Base-by-base conservation (phyloP, 441 rosid genomes). In the Jatropha multifida region DNA sequence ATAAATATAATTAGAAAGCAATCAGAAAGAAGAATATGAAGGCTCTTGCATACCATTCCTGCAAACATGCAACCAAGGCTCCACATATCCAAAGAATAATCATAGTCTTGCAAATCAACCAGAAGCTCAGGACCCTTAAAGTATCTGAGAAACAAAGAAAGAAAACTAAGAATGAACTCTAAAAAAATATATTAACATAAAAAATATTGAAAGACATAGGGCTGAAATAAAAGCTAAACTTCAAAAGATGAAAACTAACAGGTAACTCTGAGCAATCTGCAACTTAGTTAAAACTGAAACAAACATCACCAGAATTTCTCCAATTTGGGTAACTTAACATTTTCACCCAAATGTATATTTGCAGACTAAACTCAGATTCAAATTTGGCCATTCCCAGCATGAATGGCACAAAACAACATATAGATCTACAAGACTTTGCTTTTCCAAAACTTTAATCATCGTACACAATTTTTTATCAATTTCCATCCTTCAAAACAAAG, bases 61-160 rank as follows among this genome's bases (percentile, higher is more conserved):
- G 98, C 98, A 87, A 93, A 92, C 99, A 93, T 95, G 78, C 98
- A 93, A 38, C 98, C 98, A 62, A 93, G 97, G 86, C 99, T 95
- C 99, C 99, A 95, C 95, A 95, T 90, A 77, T 93, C 98, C 82
- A 93, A 83, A 10, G 98, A 93, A 82, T 95, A 95, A 84, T 95
- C 99, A 76, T 95, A 95, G 79, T 95, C 99, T 83, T 90, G 98
- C 54, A 93, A 84, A 79, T 96, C 98, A 74, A 96, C 97, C 4
- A 93, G 88, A 81, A 96, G 97, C 74, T 96, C 99, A 0, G 98
- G 99, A 52, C 99, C 99, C 82, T 96, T 95, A 52, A 92, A 95
- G 84, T 93, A 92, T 80, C 98, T 95, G 83, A 64, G 52, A 73
- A 77, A 78, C 51, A 64, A 68, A 18, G 41, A 80, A 75, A 65